Base-by-base conservation (phyloP, 1,284 basidiomycete genomes). In the Singerocomus rubriflavus region DNA sequence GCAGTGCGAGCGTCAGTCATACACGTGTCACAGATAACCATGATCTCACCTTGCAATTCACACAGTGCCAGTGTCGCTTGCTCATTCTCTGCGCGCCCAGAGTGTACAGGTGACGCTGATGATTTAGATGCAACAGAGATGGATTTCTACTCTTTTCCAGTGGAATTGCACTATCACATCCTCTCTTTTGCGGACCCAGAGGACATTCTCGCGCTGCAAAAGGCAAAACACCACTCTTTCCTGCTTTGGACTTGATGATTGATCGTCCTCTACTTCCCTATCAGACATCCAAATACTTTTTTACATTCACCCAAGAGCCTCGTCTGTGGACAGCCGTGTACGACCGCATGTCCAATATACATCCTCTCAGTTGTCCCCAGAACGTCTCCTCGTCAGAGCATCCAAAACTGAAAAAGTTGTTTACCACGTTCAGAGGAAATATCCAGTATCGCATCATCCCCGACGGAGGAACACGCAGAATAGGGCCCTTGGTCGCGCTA, bases 141-240 rank as follows among this genome's bases (percentile, higher is more conserved):
- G 17, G 12, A 4, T 14, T 32, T 46, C 14, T 12, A 2, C 14
- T 2, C 11, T 38, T 39, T 61, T 44, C 59, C 59, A 0, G 41
- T 48, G 2, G 59, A 61, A 32, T 37, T 63, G 21, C 44, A 52
- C 21, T 44, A 46, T 31, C 35, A 54, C 12, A 40, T 62, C 12
- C 12, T 59, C 32, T 34, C 6, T 10, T 53, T 37, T 9, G 44
- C 50, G 16, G 54, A 62, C 13, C 44, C 60, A 1, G 39, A 49
- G 10, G 44, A 37, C 29, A 44, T 61, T 11, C 26, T 64, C 39
- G 33, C 48, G 7, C 31, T 61, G 6, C 60, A 62, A 40, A 50
- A 60, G 60, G 58, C 21, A 64, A 37, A n/a, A 30, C 12, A 36
- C 14, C 12, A n/a, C 7, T 3, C 10, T 26, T 1, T 8, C 13